Evolutionary conservation across 106 monocot genomes (phyloP), one percentile per base, ranked within the genome.

Genomic region (Acorus gramineus): DNA sequence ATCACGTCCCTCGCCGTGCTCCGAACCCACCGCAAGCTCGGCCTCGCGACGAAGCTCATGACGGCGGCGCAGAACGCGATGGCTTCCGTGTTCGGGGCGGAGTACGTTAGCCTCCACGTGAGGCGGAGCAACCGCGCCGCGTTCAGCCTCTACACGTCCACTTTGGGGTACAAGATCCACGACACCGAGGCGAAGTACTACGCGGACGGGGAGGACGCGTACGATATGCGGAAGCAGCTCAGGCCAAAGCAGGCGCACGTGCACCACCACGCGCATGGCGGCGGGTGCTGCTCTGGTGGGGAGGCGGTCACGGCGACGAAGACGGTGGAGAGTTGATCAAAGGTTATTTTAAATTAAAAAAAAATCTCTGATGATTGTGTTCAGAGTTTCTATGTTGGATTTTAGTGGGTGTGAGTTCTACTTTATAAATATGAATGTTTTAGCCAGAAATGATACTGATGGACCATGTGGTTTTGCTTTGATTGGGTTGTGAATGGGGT

Each of bases 201-300:
- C 56, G 86, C 86, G 49, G 86, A 86, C 13, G 86, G 86, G 2
- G 86, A 86, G 79, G 86, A 86, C 46, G 86, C 86, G 46, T 86
- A 77, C 46, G 86, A 86, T 49, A 86, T 86, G 82, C 53, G 86
- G n/a, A 86, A 86, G 77, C 66, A 74, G 56, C 77, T 82, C 66
- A 77, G 61, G 56, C 28, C 28, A 28, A 28, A 28, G 28, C 28
- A 28, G 28, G 28, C 28, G 11, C 53, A 52, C 52, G 9, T 49
- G 10, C 61, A 62, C 2, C 68, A 70, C 8, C 76, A 65, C 53
- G 68, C 60, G 3, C 55, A 69, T 13, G 68, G 64, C 8, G 72
- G 69, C 48, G 55, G 64, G 60, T 76, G 75, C 69, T 74, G 53
- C 54, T 69, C 75, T 10, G 69, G 28, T 28, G 28, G 69, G 8